Conservation (phyloP, 2,329 filamentous ascomycete genomes). For the Fusarium euwallaceae region DNA sequence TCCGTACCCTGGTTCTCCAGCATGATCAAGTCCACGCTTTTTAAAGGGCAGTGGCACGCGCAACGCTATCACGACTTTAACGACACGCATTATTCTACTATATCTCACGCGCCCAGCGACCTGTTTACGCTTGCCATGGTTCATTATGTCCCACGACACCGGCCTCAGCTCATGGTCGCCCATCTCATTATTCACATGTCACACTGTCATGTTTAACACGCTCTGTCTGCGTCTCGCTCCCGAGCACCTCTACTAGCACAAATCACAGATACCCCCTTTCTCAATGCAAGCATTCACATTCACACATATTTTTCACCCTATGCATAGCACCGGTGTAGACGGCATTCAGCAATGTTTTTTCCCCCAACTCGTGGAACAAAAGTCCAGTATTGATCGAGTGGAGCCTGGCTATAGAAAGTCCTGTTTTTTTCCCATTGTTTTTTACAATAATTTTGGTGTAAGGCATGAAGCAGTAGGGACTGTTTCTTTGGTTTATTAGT, state of each 20-base stretch:
- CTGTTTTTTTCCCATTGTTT: constrained; percentile 4
- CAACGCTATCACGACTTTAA: constrained; percentile 39
- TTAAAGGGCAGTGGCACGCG: constrained; percentile 24
- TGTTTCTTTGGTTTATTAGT: background rate
- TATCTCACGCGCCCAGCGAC: constrained; percentile 17
- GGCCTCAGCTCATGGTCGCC: constrained; percentile 1
- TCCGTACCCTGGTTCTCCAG: constrained; percentile 43
- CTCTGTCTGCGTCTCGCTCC: constrained; percentile 11
- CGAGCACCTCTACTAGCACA: constrained; percentile 20
- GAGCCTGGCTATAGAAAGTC: background rate
- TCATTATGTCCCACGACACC: constrained; percentile 16
- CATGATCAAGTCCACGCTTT: constrained; percentile 26
- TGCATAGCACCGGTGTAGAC: constrained; percentile 38
- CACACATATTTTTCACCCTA: constrained; percentile 21
- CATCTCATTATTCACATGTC: constrained; percentile 3
- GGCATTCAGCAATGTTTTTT: constrained; percentile 33
- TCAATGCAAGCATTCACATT: constrained; percentile 35
- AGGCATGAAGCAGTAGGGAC: constrained; percentile 22
- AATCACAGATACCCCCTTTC: constrained; percentile 38
- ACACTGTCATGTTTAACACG: constrained; percentile 8
- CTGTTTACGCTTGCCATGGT: constrained; percentile 35
- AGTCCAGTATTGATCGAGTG: constrained; percentile 20
- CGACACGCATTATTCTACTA: constrained; percentile 35
- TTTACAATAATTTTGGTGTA: constrained; percentile 20
- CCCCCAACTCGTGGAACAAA: constrained; percentile 20